These are phyloP conservation scores for Halophytophthora batemanensis DNA, from an alignment of 352 stramenopile species.

Conservation along the genomic window DNA sequence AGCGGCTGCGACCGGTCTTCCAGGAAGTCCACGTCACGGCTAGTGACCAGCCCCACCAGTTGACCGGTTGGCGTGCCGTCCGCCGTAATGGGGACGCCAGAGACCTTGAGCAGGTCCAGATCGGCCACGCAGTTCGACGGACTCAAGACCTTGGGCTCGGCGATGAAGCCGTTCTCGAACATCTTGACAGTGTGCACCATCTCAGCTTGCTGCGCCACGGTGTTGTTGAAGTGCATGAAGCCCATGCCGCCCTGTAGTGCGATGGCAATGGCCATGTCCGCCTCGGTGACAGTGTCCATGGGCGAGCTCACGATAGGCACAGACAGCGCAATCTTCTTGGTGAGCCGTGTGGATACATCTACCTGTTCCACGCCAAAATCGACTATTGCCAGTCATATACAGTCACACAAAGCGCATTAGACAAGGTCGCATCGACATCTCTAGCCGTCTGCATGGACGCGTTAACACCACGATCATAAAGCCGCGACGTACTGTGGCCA, in stretches of 20 bases:
- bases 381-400: conserved; percentile 39
- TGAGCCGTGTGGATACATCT: conserved; percentile 83
- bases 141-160: conserved; percentile 94
- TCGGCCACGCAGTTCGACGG: conserved; percentile 91
- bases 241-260: conserved; percentile 97
- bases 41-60: conserved; percentile 97
- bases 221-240: conserved; percentile 99
- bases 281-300: conserved; percentile 99
- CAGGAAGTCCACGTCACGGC: conserved; percentile 97
- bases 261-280: conserved; percentile 98
- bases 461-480: too few species aligned
- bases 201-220: conserved; percentile 91
- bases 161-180: conserved; percentile 99
- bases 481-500: conserved; percentile 57
- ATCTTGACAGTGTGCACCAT: conserved; percentile 93
- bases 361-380: conserved; percentile 94
- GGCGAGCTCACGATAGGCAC: conserved; percentile 95
- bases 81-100: conserved; percentile 97
- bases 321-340: conserved; percentile 93
- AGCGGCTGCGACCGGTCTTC: conserved; percentile 83
- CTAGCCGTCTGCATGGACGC: too few species aligned
- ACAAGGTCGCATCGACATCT: not conserved
- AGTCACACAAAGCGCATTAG: not conserved
- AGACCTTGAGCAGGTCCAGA: conserved; percentile 93
- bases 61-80: conserved; percentile 93